Percentiles rank a stretch among this genome's conserved stretches.
Conservation (phyloP, 805 yeast genomes). For the Sugiyamaella valdiviana region DNA sequence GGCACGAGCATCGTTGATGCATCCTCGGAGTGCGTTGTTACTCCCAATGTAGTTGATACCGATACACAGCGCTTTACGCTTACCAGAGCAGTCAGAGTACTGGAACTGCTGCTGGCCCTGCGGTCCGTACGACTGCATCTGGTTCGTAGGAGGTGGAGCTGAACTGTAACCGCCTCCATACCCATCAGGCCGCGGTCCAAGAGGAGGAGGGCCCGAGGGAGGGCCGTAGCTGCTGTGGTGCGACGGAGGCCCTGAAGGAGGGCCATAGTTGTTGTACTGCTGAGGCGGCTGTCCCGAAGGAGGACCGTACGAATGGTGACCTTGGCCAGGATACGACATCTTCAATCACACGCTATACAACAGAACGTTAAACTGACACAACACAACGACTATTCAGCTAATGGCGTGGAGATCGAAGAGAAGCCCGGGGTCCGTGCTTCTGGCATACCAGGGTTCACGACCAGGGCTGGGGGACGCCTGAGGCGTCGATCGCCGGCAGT, state of each 20-base stretch:
- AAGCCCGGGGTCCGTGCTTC: too few relatives aligned
- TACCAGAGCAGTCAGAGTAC: slow-evolving; percentile 66
- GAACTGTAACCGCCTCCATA: slow-evolving; percentile 11
- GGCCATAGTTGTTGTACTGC: slow-evolving; percentile 13
- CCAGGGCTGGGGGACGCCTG: too few relatives aligned
- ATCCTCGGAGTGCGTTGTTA: slow-evolving; percentile 58
- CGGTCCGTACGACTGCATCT: slow-evolving; percentile 30
- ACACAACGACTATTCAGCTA: too few relatives aligned
- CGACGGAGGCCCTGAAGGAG: slow-evolving; percentile 19
- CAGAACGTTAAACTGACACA: too few relatives aligned
- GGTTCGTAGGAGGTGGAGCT: slow-evolving; percentile 24
- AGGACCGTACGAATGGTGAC: slow-evolving; percentile 29
- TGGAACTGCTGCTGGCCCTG: slow-evolving; percentile 37
- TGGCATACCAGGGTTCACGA: too few relatives aligned
- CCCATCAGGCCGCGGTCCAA: slow-evolving; percentile 12
- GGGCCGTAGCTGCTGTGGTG: slow-evolving; percentile 16
- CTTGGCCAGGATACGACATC: slow-evolving; percentile 34
- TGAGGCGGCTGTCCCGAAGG: slow-evolving; percentile 18
- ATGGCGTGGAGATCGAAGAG: too few relatives aligned
- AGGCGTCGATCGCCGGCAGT: too few relatives aligned
- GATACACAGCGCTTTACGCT: slow-evolving; percentile 64
- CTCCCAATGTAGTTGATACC: slow-evolving; percentile 76
- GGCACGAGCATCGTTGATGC: slow-evolving; percentile 63
- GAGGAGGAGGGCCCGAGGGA: slow-evolving; percentile 31
- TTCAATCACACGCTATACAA: too few relatives aligned